Base-by-base conservation (phyloP, 2,329 filamentous ascomycete species). In the Elsinoe fawcettii region DNA sequence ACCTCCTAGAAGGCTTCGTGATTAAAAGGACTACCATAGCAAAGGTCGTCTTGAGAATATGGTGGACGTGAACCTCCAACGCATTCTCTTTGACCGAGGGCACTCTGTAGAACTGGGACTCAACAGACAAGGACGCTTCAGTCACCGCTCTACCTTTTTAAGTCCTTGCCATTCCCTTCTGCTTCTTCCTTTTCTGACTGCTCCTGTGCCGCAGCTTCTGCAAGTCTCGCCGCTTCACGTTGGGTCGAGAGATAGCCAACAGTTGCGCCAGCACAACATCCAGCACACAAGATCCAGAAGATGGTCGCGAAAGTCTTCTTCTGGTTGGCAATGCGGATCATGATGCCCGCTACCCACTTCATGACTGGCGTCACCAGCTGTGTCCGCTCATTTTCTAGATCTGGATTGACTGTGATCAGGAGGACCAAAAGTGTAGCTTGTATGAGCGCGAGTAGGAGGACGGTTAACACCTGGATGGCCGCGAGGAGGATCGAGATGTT, bases 401-500 rank as follows among this genome's bases (percentile, higher is more conserved):
- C 76, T 0, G 77, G 77, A 63, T 77, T 77, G 30, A 78, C 65
- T n/a, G 68, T 71, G 41, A 77, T 70, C 3, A 79, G 58, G 1
- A 79, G 55, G 20, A 65, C 69, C 0, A 77, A 16, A 2, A 77
- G 60, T 0, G 67, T 66, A 3, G 70, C 5, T 0, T 77, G 59
- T 8, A 75, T 74, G 14, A 75, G 51, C 3, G 60, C 65, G 4
- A 79, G 67, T 0, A 77, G 62, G 0, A 75, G 4, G 0, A 73
- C 73, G 0, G 73, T 77, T 2, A 77, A 58, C 32, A 78, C 69
- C 59, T 79, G 76, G 47, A 79, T 74, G 4, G 68, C 69, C 0
- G 75, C 73, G 5, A 79, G 70, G 1, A 78, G 58, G 49, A 78
- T 71, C 1, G 74, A 73, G 51, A 79, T 78, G 62, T 79, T 75